Conservation (phyloP, 805 yeast species). For the Lachancea meyersii region DNA sequence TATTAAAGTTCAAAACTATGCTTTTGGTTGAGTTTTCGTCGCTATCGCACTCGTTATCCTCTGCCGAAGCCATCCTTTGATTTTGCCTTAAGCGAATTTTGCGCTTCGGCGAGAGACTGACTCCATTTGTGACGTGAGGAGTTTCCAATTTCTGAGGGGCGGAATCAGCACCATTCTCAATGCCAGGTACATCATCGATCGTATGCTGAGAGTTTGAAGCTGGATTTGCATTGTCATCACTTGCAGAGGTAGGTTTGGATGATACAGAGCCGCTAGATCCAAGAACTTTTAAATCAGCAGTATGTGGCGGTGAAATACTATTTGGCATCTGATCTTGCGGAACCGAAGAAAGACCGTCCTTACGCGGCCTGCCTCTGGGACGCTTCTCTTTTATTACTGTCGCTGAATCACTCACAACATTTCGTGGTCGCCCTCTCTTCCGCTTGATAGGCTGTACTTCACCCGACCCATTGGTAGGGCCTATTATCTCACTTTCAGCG, state of each 20-base stretch:
- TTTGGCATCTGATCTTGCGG: not conserved
- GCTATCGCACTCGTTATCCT: constrained; percentile 2
- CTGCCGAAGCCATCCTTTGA: not conserved
- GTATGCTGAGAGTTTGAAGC: not conserved
- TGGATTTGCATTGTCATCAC: not conserved
- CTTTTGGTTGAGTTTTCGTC: constrained; percentile 9
- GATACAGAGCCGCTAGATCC: not conserved
- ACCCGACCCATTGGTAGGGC: too few relatives aligned
- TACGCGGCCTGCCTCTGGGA: constrained; percentile 6
- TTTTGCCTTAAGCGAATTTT: constrained; percentile 1
- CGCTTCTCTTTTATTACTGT: constrained; percentile 1
- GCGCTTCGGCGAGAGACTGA: constrained; percentile 1
- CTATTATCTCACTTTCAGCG: too few relatives aligned
- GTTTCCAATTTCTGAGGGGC: not conserved
- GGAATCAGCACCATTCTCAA: not conserved
- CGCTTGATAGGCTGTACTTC: not conserved
- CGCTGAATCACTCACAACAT: not conserved
- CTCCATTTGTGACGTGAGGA: not conserved
- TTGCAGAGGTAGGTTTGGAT: not conserved
- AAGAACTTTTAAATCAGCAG: not conserved
- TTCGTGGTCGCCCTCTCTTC: constrained; percentile 10
- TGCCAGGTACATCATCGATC: not conserved
- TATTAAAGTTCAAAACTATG: constrained; percentile 11
- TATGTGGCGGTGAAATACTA: not conserved
- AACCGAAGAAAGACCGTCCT: not conserved